Evolutionary conservation across 2,329 filamentous ascomycete genomes (phyloP), one percentile per base, ranked within the genome.

Genomic region (Trichoderma sp.): DNA sequence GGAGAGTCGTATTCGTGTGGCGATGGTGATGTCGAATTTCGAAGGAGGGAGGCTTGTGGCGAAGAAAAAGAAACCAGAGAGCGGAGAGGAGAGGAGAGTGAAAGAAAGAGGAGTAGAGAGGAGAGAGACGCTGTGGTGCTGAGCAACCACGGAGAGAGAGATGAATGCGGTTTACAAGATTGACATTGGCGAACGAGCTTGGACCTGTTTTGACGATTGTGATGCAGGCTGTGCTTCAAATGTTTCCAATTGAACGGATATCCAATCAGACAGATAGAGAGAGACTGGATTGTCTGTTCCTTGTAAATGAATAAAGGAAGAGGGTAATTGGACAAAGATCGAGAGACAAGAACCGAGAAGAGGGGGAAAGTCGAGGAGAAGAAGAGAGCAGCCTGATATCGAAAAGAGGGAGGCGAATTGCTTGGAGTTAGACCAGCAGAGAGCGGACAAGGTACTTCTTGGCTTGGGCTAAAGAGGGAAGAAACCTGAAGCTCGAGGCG

Each of bases 371-470:
- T 38, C 14, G 33, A 71, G 35, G n/a, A 50, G n/a, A n/a, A 38
- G 33, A 53, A 64, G 69, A 73, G 60, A 73, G 60, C 18, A 45
- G 69, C 45, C 29, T 72, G 69, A 73, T 73, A 63, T 56, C n/a
- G 59, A 62, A 73, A 73, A 29, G 60, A 73, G 69, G 69, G 69
- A 73, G 69, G 69, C 41, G 69, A 73, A 31, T 29, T 33, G 29
- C 27, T 31, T 62, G 59, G 27, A 62, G 27, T 12, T 31, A 31
- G 24, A 18, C 56, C 35, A 45, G 60, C 21, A 24, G n/a, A 31
- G 14, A 53, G 45, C 4, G 69, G 29, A 29, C 50, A 29, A 24
- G 29, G 67, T 9, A 56, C 50, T 14, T 56, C 21, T 24, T 56
- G n/a, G n/a, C 21, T 24, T 56, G 50, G 50, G 50, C n/a, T 12